Evolutionary conservation across 345 rosid genomes (phyloP), one percentile per base, ranked within the genome.

Genomic region (Lepidium aucheri): DNA sequence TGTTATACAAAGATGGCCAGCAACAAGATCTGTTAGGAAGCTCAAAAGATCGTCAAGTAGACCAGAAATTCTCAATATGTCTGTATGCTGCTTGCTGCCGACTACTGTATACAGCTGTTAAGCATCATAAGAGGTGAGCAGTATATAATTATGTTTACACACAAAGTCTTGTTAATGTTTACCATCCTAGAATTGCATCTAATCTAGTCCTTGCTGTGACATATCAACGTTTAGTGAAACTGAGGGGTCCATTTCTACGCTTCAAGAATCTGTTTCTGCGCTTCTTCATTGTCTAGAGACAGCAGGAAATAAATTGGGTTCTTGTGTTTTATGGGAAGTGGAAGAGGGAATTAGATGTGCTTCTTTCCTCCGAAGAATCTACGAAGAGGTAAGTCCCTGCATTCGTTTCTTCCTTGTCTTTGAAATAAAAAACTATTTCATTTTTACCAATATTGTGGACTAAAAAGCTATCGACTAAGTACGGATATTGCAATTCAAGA

Each of bases 201-300:
- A 26, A 42, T 69, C 30, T 57, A 7, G 12, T 49, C 60, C 32
- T 70, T 75, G 24, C 70, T 47, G 49, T 42, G 57, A 64, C 56
- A 32, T 67, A 15, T 46, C 72, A 64, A 74, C 67, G 78, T 82
- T 49, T 43, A 94, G 99, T 35, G 85, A 86, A 79, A 75, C 83
- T 3, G 89, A 85, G 67, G 72, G 73, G 65, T 80, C 86, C 82
- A 72, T 88, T 65, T 81, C 92, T 55, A 67, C 82, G 49, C 88
- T 90, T 53, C 88, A 90, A 81, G 86, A 82, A 41, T 94, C 96
- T 54, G 79, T 77, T 39, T 58, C 81, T 42, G 76, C 76, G 56
- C 89, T 94, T 66, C 91, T 94, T 68, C 62, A 81, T 71, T 80
- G 83, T 73, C 77, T 90, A 80, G 97, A 90, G 86, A 80, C 78